Conservation (phyloP, 169 alveolate genomes). For the Ichthyophthirius multifiliis region DNA sequence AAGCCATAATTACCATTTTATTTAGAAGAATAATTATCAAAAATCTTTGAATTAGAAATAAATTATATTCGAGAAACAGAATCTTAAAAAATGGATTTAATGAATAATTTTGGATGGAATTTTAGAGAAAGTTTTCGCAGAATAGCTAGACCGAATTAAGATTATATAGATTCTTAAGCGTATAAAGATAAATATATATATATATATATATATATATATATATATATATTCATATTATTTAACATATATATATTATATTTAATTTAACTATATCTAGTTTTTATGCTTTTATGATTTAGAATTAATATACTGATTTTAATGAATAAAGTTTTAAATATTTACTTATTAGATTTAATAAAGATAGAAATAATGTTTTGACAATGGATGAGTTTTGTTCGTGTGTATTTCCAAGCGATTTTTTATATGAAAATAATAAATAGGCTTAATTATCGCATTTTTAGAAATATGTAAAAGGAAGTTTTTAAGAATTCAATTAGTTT, state of each 20-base stretch:
- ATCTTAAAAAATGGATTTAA: not conserved
- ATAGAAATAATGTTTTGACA: not conserved
- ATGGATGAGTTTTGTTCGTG: not conserved
- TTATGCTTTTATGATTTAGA: conserved; percentile 6
- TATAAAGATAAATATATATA: too few species aligned
- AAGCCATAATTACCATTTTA: not conserved
- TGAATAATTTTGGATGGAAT: conserved; percentile 4
- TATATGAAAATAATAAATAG: not conserved
- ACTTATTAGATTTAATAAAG: not conserved
- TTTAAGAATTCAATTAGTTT: not conserved
- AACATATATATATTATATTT: too few species aligned
- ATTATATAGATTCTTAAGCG: not conserved
- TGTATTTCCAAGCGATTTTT: not conserved
- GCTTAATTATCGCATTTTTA: not conserved
- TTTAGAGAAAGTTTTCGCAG: not conserved
- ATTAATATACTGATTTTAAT: not conserved
- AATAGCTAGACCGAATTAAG: not conserved
- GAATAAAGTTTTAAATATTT: not conserved
- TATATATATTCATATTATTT: too few species aligned
- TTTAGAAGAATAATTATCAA: not conserved
- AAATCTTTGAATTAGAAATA: not conserved
- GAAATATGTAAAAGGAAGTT: not conserved
- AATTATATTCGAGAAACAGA: not conserved
- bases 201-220: too few species aligned
- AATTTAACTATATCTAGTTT: not conserved